Evolutionary conservation across 1,284 basidiomycete species (phyloP), one percentile per base, ranked within the genome.

Genomic region (Heterobasidion irregulare): DNA sequence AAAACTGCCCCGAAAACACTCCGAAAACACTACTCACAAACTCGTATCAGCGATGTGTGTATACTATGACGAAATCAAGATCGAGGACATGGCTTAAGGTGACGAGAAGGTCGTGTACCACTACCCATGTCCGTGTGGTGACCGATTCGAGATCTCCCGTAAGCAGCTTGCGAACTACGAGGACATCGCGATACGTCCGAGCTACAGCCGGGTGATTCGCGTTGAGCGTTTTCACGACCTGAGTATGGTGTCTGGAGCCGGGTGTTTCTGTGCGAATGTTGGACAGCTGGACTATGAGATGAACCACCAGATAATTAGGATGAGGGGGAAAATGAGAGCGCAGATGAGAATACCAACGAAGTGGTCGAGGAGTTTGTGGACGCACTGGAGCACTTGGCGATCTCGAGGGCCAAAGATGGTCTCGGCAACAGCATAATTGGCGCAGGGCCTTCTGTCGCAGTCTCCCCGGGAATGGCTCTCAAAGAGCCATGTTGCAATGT

Each of bases 41-140:
- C 19, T 26, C 19, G 19, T 2, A 26, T 26, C 3, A 26, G 19
- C 46, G 13, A 91, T 90, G 88, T 86, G 84, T 26, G 86, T 86
- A 16, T 92, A 89, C 67, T 92, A 94, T 73, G 92, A 94, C 73
- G 91, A 94, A 68, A n/a, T n/a, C n/a, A n/a, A n/a, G n/a, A 84
- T 97, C 53, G 94, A 98, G 68, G 94, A 97, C 66, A 96, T 97
- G 83, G 83, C 77, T 13, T 97, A 92, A 92, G 93, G 96, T 66
- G 82, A 82, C 16, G 80, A 76, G 54, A 92, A 91, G 64, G 72
- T 80, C 51, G 86, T 95, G 7, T 97, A 85, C 65, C 94, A 98
- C 74, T 98, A 96, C 70, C 97, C 97, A 1, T 99, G 95, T 67
- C 95, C 96, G 1, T 99, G 97, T 67, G 95, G 96, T 26, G 97